These are phyloP conservation scores for Lentinula novae-zelandiae DNA, from an alignment of 1,284 basidiomycete species.

Conservation along the genomic window DNA sequence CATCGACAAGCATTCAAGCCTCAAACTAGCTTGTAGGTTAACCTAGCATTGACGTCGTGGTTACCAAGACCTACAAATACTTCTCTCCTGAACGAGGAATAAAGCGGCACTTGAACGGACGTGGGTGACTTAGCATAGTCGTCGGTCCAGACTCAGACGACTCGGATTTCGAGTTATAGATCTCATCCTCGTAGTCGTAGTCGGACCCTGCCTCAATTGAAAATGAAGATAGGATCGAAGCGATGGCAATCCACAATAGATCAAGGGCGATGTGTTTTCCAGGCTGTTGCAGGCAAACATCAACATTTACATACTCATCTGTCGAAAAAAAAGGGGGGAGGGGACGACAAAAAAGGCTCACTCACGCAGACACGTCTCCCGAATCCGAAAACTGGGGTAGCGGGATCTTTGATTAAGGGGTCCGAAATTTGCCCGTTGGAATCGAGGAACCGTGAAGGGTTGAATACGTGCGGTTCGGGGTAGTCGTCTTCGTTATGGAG, in stretches of 20 bases:
- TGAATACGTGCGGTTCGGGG: not conserved
- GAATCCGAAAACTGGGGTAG: slow-evolving; percentile 10
- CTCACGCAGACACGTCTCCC: slow-evolving; percentile 2
- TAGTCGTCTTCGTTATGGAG: slow-evolving; percentile 2
- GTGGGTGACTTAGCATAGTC: not conserved
- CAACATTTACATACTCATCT: not conserved
- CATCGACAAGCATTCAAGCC: no score
- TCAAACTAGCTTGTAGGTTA: no score
- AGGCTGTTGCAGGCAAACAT: not conserved
- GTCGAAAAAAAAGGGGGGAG: no score
- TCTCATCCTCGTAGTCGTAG: slow-evolving; percentile 12
- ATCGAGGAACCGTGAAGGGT: not conserved
- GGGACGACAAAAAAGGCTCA: no score
- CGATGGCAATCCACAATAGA: slow-evolving; percentile 19
- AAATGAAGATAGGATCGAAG: slow-evolving; percentile 19
- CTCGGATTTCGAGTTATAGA: slow-evolving; percentile 8
- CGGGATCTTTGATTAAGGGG: slow-evolving; percentile 1
- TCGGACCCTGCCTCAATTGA: slow-evolving; percentile 17
- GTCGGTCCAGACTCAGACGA: not conserved
- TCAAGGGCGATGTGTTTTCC: slow-evolving; percentile 21
- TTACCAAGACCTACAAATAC: no score
- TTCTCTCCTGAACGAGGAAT: slow-evolving; percentile 3
- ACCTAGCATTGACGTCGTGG: no score
- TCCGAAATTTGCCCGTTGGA: not conserved
- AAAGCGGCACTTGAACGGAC: slow-evolving; percentile 8